Evolutionary conservation across 1,284 basidiomycete species (phyloP).

Genomic region (Ceratobasidium sp.): DNA sequence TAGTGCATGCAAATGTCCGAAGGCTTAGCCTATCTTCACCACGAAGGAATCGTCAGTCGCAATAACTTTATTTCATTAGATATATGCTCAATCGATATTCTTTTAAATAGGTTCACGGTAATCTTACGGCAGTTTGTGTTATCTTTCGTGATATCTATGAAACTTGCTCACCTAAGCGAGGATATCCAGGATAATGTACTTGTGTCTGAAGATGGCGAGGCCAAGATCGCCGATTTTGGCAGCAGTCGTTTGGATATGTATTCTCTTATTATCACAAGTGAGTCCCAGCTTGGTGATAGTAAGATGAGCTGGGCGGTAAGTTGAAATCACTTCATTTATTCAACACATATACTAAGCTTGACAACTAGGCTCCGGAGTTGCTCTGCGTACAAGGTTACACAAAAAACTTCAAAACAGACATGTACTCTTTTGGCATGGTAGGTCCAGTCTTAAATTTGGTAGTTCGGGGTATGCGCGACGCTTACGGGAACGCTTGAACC

Average conservation of each 20-base stretch:
- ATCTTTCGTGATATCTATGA: too few species aligned
- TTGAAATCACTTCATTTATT: not conserved
- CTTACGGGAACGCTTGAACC: not conserved
- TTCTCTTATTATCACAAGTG: not conserved
- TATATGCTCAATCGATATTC: not conserved
- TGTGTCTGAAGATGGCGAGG: not conserved
- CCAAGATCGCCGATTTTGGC: constrained; percentile 15
- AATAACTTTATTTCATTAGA: not conserved
- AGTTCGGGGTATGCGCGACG: too few species aligned
- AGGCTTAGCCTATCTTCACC: not conserved
- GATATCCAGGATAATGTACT: constrained; percentile 1
- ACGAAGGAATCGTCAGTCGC: not conserved
- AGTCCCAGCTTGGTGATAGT: not conserved
- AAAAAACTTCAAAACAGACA: not conserved
- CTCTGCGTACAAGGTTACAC: not conserved
- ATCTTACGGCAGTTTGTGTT: constrained; percentile 4
- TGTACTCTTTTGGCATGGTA: constrained; percentile 29
- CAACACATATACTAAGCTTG: not conserved
- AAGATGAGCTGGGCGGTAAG: not conserved
- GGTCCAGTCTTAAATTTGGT: not conserved
- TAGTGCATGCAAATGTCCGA: not conserved
- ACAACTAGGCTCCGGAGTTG: constrained; percentile 4
- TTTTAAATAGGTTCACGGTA: constrained; percentile 7
- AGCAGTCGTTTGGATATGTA: not conserved
- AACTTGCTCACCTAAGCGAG: not conserved